phyloP scores from a whole-genome alignment of 768 basidiomycete genomes.

The Leccinum boreale region DNA sequence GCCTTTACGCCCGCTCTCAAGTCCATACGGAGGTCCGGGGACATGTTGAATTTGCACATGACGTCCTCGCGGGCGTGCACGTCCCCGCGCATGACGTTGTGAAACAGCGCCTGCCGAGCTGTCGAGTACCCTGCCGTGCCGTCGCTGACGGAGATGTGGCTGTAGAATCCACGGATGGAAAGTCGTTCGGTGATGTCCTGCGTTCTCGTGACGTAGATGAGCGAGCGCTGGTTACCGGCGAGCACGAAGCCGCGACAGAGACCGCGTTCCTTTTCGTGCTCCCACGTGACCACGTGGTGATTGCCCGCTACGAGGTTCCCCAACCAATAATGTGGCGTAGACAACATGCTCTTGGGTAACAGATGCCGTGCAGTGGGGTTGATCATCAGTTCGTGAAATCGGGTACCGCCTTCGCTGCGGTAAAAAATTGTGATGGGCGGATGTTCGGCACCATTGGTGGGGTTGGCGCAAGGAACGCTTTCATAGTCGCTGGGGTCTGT shows the following conservation, averaged over 20 bases:
- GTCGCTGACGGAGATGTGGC: constrained; percentile 36
- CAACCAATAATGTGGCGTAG: constrained; percentile 29
- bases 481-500: constrained; percentile 29
- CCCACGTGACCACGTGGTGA: constrained; percentile 27
- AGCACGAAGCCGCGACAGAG: constrained; percentile 30
- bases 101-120: constrained; percentile 17
- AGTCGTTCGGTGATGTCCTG: constrained; percentile 26
- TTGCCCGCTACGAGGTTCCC: constrained; percentile 24
- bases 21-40: constrained; percentile 15
- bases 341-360: constrained; percentile 22
- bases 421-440: constrained; percentile 34
- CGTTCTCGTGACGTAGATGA: constrained; percentile 28
- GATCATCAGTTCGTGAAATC: constrained; percentile 28
- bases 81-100: constrained; percentile 21
- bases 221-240: constrained; percentile 31
- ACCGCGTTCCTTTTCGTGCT: constrained; percentile 20
- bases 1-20: constrained; percentile 38
- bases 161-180: constrained; percentile 30
- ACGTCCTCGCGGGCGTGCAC: constrained; percentile 14
- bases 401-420: constrained; percentile 28
- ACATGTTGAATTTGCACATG: constrained; percentile 26
- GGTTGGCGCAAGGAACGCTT: constrained; percentile 12
- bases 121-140: constrained; percentile 23
- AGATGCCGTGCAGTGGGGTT: constrained; percentile 23
- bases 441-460: constrained; percentile 23